Conservation (phyloP, 257 asterid genomes). For the Fraxinus americana region DNA sequence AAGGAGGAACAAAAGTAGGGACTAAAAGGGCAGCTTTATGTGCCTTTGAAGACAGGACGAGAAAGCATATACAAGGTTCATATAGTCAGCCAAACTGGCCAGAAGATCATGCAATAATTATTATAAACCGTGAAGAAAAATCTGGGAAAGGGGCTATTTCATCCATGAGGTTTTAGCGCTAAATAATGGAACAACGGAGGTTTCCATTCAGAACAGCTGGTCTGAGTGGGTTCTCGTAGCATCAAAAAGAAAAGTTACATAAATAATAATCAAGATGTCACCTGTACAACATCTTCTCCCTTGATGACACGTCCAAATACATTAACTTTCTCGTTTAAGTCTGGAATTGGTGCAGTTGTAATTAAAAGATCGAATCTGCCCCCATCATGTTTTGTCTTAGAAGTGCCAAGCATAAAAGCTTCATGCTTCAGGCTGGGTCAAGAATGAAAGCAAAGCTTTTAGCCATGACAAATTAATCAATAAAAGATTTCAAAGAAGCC, state of each 20-base stretch:
- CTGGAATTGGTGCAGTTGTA: conserved; percentile 95
- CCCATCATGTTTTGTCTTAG: conserved; percentile 64
- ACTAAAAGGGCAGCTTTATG: too few species aligned
- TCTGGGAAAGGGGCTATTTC: not conserved
- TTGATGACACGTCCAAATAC: conserved; percentile 89
- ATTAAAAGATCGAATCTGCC: conserved; percentile 82
- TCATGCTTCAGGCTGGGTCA: conserved; percentile 78
- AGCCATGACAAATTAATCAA: not conserved
- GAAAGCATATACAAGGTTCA: too few species aligned
- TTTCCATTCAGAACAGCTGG: not conserved
- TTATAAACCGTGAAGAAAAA: too few species aligned
- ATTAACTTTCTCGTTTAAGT: conserved; percentile 78
- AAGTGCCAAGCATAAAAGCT: conserved; percentile 97
- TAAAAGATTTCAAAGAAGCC: conserved; percentile 1
- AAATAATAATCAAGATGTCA: conserved; percentile 22
- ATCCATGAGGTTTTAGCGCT: not conserved
- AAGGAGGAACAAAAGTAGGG: too few species aligned
- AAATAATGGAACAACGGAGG: not conserved
- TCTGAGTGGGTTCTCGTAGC: not conserved
- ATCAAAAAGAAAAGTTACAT: not conserved
- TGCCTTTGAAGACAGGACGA: too few species aligned
- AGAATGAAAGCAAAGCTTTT: conserved; percentile 2
- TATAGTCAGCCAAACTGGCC: not conserved
- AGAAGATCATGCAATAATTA: not conserved
- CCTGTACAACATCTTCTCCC: conserved; percentile 99